Evolutionary conservation across 352 stramenopile genomes (phyloP).

Genomic region (Sclerospora graminicola): DNA sequence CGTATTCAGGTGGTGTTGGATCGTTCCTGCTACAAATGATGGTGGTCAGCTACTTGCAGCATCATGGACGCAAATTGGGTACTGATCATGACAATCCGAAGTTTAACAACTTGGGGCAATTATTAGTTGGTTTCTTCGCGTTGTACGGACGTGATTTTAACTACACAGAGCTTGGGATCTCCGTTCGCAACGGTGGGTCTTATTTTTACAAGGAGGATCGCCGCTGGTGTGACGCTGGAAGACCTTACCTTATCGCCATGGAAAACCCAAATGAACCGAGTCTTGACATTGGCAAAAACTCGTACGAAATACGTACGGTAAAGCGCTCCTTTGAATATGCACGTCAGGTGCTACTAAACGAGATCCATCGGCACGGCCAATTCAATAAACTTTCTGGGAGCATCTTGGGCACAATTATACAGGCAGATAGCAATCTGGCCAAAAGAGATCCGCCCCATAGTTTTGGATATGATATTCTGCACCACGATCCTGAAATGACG

Average conservation of each 20-base stretch:
- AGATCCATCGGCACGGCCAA: slow-evolving; percentile 58
- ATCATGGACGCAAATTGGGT: slow-evolving; percentile 54
- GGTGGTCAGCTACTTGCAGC: slow-evolving; percentile 92
- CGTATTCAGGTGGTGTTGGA: slow-evolving; percentile 89
- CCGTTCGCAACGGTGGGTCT: slow-evolving; percentile 85
- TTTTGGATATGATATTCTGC: slow-evolving; percentile 64
- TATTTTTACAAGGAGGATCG: slow-evolving; percentile 90
- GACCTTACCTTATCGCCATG: slow-evolving; percentile 84
- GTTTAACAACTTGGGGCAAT: slow-evolving; percentile 85
- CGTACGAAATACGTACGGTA: slow-evolving; percentile 87
- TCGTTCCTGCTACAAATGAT: slow-evolving; percentile 93
- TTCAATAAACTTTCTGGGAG: slow-evolving; percentile 52
- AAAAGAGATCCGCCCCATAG: slow-evolving; percentile 36
- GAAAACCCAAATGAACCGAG: slow-evolving; percentile 92
- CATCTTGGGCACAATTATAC: slow-evolving; percentile 70
- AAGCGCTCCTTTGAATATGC: slow-evolving; percentile 87
- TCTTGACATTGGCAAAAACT: slow-evolving; percentile 88
- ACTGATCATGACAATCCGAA: slow-evolving; percentile 47
- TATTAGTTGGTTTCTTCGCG: slow-evolving; percentile 93
- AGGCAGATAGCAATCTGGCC: slow-evolving; percentile 51
- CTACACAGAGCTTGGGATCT: slow-evolving; percentile 88
- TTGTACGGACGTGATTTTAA: slow-evolving; percentile 92
- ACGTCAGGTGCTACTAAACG: slow-evolving; percentile 55
- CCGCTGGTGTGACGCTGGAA: slow-evolving; percentile 51
- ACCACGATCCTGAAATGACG: slow-evolving; percentile 64